Percentiles rank a stretch among this genome's conserved stretches.
Evolutionary conservation across 768 basidiomycete species (phyloP).

Genomic region (Coprinopsis cinerea): DNA sequence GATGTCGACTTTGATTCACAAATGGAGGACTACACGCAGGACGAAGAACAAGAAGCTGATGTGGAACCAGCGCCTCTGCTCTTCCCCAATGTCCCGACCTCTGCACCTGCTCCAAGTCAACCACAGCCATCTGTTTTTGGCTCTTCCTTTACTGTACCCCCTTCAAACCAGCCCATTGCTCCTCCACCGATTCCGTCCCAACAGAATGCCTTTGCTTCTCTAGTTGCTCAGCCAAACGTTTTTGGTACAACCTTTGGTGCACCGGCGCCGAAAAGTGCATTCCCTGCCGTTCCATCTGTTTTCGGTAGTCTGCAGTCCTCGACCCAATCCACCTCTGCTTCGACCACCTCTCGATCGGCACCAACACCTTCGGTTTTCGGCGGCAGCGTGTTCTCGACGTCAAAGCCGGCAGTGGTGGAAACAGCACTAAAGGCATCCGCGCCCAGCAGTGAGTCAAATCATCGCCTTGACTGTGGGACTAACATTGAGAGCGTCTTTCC

Average conservation of each 20-base stretch:
- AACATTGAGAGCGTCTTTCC: too few relatives aligned
- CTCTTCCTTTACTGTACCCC: conserved; percentile 3
- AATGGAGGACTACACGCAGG: conserved; percentile 8
- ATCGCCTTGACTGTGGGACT: too few relatives aligned
- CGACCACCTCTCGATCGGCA: too few relatives aligned
- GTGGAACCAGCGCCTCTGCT: not conserved
- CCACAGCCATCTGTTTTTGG: not conserved
- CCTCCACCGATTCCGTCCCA: not conserved
- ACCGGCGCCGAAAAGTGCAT: conserved; percentile 18
- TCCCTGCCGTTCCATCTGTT: too few relatives aligned
- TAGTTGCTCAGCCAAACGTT: conserved; percentile 28
- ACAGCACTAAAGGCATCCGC: too few relatives aligned
- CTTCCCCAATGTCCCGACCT: not conserved
- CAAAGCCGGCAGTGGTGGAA: too few relatives aligned
- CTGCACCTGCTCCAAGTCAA: not conserved
- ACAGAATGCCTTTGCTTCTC: conserved; percentile 13
- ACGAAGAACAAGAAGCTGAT: not conserved
- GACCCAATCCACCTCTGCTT: too few relatives aligned
- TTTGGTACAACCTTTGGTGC: conserved; percentile 34
- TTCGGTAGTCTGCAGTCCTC: too few relatives aligned
- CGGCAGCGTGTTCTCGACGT: too few relatives aligned
- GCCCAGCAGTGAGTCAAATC: too few relatives aligned
- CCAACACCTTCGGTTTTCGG: too few relatives aligned
- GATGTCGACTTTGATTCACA: conserved; percentile 22
- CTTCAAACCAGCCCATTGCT: not conserved